Evolutionary conservation across 148 eudicot genomes (phyloP).

Genomic region (Bassia scoparia): DNA sequence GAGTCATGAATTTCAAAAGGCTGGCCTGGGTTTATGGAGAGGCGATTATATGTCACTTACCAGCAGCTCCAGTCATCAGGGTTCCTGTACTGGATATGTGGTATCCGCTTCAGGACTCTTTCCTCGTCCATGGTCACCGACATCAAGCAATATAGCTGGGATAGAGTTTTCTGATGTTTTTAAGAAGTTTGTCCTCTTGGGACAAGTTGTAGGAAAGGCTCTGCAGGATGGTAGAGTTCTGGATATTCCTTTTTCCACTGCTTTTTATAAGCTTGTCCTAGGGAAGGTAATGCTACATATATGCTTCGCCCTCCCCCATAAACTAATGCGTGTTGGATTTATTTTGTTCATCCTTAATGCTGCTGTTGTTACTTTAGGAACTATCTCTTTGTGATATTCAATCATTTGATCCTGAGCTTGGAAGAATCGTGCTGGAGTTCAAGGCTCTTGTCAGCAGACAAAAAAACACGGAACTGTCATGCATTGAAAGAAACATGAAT

Average conservation of each 20-base stretch:
- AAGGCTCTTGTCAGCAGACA: constrained; percentile 72
- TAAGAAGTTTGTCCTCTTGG: constrained; percentile 67
- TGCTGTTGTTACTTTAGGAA: constrained; percentile 47
- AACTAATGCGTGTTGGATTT: background rate
- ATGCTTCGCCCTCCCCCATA: background rate
- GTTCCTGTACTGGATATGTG: constrained; percentile 30
- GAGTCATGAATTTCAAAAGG: constrained; percentile 74
- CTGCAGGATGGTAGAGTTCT: constrained; percentile 92
- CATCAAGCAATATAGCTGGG: constrained; percentile 35
- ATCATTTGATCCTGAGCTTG: constrained; percentile 81
- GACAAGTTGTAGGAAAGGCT: constrained; percentile 78
- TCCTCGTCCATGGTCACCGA: constrained; percentile 87
- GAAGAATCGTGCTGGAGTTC: constrained; percentile 66
- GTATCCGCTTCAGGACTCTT: constrained; percentile 62
- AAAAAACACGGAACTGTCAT: constrained; percentile 32
- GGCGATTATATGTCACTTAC: constrained; percentile 43
- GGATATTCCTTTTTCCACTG: constrained; percentile 84
- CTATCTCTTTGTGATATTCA: constrained; percentile 74
- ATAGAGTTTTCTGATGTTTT: constrained; percentile 54
- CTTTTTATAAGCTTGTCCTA: constrained; percentile 82
- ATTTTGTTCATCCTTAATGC: background rate
- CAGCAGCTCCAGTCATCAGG: constrained; percentile 27
- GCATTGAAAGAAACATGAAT: constrained; percentile 26
- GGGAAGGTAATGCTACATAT: constrained; percentile 57
- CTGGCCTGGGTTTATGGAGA: constrained; percentile 88